Evolutionary conservation across 2,329 filamentous ascomycete genomes (phyloP).

Genomic region (Aureobasidium leucospermi): DNA sequence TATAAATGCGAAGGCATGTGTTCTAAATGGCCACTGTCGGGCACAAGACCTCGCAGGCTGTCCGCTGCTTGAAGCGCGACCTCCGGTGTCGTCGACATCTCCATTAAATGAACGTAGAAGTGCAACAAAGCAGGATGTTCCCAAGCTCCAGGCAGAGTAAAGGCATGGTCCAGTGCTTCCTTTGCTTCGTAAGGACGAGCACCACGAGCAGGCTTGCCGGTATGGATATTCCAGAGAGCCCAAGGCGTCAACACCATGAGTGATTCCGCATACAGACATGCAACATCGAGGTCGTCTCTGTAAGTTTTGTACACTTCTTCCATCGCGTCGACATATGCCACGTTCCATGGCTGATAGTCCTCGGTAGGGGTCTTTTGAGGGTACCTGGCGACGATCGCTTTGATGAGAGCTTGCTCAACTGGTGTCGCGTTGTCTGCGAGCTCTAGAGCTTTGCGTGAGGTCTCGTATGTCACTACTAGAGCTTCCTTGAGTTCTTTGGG

Average conservation of each 20-base stretch:
- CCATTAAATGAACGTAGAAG: slow-evolving; percentile 70
- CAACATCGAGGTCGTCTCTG: slow-evolving; percentile 53
- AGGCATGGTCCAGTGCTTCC: slow-evolving; percentile 50
- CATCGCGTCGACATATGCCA: slow-evolving; percentile 57
- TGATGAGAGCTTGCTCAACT: slow-evolving; percentile 56
- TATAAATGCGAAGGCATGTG: slow-evolving; percentile 78
- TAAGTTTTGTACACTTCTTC: slow-evolving; percentile 45
- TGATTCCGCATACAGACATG: slow-evolving; percentile 55
- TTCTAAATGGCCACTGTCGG: slow-evolving; percentile 62
- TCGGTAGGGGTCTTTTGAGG: slow-evolving; percentile 30
- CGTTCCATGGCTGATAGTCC: slow-evolving; percentile 43
- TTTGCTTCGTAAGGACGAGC: slow-evolving; percentile 55
- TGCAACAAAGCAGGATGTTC: slow-evolving; percentile 65
- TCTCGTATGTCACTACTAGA: slow-evolving; percentile 42
- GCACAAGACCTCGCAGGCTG: slow-evolving; percentile 60
- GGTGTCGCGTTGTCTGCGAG: slow-evolving; percentile 33
- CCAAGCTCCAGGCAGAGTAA: slow-evolving; percentile 43
- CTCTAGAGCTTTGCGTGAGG: slow-evolving; percentile 39
- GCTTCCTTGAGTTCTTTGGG: slow-evolving; percentile 49
- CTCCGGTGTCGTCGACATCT: no score
- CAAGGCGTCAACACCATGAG: slow-evolving; percentile 61
- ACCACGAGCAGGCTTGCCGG: slow-evolving; percentile 47
- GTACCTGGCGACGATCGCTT: slow-evolving; percentile 56
- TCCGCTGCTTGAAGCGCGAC: no score
- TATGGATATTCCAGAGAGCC: slow-evolving; percentile 56